phyloP scores from a whole-genome alignment of 2,329 filamentous ascomycete species.

The Aureobasidium sp. region DNA sequence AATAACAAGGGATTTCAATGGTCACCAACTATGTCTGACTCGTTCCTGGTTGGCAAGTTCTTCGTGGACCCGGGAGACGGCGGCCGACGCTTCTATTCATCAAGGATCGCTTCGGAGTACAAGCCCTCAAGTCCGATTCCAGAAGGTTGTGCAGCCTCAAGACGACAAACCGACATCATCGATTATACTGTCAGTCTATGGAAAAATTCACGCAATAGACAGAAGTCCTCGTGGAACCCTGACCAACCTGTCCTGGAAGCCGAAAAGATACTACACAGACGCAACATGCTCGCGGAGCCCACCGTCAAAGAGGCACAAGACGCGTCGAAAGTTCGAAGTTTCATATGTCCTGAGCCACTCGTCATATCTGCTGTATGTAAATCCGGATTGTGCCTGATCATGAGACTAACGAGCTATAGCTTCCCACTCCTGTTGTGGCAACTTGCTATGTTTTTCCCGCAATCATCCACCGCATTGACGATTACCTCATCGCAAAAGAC shows the following conservation, averaged over 20 bases:
- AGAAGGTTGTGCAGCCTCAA: constrained; percentile 39
- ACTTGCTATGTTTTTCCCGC: constrained; percentile 74
- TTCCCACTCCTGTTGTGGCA: constrained; percentile 62
- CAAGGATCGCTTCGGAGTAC: constrained; percentile 42
- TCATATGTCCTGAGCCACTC: constrained; percentile 69
- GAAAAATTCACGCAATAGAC: constrained; percentile 48
- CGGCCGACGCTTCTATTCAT: constrained; percentile 51
- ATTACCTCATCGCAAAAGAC: constrained; percentile 72
- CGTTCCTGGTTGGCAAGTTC: constrained; percentile 43
- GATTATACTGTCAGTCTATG: constrained; percentile 78
- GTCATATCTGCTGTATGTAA: constrained; percentile 60
- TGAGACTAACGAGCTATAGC: constrained; percentile 36
- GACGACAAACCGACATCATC: constrained; percentile 54
- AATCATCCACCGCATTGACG: constrained; percentile 77
- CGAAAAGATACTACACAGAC: constrained; percentile 65
- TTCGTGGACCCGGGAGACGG: constrained; percentile 52
- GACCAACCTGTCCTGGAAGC: constrained; percentile 78
- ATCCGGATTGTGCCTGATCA: background rate
- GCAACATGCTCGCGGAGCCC: constrained; percentile 72
- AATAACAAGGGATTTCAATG: constrained; percentile 38
- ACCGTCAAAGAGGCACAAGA: constrained; percentile 43
- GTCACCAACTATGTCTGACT: constrained; percentile 34
- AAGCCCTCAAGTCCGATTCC: constrained; percentile 61
- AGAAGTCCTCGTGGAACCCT: constrained; percentile 44
- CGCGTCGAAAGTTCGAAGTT: constrained; percentile 42